phyloP scores from a whole-genome alignment of 148 eudicot species.

The Nyssa sinensis region DNA sequence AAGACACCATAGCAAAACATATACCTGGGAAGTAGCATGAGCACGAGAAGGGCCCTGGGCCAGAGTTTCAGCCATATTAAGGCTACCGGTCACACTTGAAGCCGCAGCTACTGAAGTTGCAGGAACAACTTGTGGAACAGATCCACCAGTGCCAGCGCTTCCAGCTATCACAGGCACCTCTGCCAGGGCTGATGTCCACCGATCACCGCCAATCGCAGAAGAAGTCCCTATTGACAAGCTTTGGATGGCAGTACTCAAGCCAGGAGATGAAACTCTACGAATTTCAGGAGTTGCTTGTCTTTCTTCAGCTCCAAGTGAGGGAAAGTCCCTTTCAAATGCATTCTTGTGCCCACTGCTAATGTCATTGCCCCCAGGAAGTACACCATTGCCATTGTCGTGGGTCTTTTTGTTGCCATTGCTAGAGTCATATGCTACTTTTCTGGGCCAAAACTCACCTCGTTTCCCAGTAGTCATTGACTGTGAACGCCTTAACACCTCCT shows the following conservation, averaged over 20 bases:
- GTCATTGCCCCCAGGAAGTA: constrained; percentile 12
- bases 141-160: constrained; percentile 19
- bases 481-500: constrained; percentile 43
- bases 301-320: constrained; percentile 41
- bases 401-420: constrained; percentile 21
- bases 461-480: constrained; percentile 37
- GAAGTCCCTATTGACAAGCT: constrained; percentile 33
- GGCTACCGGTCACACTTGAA: constrained; percentile 24
- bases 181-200: constrained; percentile 57
- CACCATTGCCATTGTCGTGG: constrained; percentile 16
- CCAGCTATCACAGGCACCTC: constrained; percentile 42
- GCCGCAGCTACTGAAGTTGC: constrained; percentile 23
- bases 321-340: constrained; percentile 45
- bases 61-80: constrained; percentile 58
- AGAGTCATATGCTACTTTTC: constrained; percentile 22
- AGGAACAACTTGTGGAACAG: constrained; percentile 20
- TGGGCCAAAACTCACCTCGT: constrained; percentile 35
- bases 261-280: constrained; percentile 47
- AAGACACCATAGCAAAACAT: neutral
- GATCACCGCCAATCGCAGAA: constrained; percentile 27
- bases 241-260: constrained; percentile 29
- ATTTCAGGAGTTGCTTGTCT: constrained; percentile 27
- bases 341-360: constrained; percentile 21
- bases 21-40: constrained; percentile 42
- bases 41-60: constrained; percentile 43